phyloP scores from a whole-genome alignment of 305 asterid genomes.

The Fraxinus floribunda region DNA sequence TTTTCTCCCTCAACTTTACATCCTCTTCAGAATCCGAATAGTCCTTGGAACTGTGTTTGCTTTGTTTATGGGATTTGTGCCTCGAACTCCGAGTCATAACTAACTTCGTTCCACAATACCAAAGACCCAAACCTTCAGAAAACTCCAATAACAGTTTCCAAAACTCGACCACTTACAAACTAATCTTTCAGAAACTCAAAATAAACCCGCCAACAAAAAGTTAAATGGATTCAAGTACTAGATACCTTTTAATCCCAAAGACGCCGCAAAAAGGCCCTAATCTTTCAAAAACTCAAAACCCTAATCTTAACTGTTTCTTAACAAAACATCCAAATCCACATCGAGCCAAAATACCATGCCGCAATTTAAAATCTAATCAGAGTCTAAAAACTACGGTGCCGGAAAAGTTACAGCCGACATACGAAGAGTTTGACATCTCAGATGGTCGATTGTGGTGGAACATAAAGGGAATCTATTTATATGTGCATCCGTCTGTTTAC shows the following conservation, averaged over 20 bases:
- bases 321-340: constrained; percentile 20
- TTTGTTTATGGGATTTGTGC: constrained; percentile 87
- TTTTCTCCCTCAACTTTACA: constrained; percentile 60
- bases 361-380: constrained; percentile 23
- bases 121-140: constrained; percentile 16
- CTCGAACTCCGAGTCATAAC: constrained; percentile 89
- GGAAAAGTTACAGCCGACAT: constrained; percentile 28
- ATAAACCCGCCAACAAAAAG: neutral
- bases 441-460: constrained; percentile 55
- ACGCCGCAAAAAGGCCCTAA: constrained; percentile 16
- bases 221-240: neutral
- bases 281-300: constrained; percentile 46
- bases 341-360: constrained; percentile 22
- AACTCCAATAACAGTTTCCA: constrained; percentile 29
- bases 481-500: neutral
- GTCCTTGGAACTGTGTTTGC: constrained; percentile 82
- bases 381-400: constrained; percentile 23
- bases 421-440: constrained; percentile 43
- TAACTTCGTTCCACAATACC: constrained; percentile 15
- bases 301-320: constrained; percentile 34
- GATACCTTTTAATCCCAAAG: neutral
- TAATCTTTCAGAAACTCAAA: constrained; percentile 2
- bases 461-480: constrained; percentile 28
- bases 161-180: constrained; percentile 26
- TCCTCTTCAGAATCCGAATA: constrained; percentile 86